phyloP scores from a whole-genome alignment of 2,329 filamentous ascomycete species.

The Coniochaeta sp. region DNA sequence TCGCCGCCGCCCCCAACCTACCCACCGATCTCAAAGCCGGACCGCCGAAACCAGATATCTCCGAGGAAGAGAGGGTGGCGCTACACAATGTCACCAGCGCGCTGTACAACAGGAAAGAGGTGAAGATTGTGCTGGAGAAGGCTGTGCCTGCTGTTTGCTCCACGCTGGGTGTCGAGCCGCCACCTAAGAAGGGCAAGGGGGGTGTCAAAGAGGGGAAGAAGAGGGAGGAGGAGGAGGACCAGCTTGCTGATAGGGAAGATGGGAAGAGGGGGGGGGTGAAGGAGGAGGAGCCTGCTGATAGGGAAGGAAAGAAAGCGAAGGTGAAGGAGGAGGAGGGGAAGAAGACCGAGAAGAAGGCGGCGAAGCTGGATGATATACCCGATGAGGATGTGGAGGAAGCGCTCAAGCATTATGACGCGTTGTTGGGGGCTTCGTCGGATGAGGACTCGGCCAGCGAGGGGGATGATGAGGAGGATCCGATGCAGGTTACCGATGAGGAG shows the following conservation, averaged over 20 bases:
- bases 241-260: constrained; percentile 15
- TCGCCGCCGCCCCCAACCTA: constrained; percentile 43
- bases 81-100: constrained; percentile 55
- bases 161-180: constrained; percentile 38
- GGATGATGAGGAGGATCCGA: constrained; percentile 27
- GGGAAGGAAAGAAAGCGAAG: too few relatives aligned
- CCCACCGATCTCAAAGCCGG: constrained; percentile 39
- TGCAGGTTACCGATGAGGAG: constrained; percentile 16
- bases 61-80: constrained; percentile 42
- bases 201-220: constrained; percentile 23
- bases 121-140: constrained; percentile 40
- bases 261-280: too few relatives aligned
- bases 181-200: constrained; percentile 33
- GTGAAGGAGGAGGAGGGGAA: constrained; percentile 6
- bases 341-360: constrained; percentile 8
- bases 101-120: constrained; percentile 44
- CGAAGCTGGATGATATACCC: constrained; percentile 13
- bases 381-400: constrained; percentile 14
- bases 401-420: constrained; percentile 13
- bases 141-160: constrained; percentile 43
- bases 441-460: constrained; percentile 29
- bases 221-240: constrained; percentile 23
- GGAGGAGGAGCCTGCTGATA: too few relatives aligned
- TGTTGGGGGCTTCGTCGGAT: constrained; percentile 15
- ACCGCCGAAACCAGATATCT: constrained; percentile 41